Percentiles rank a stretch among this genome's conserved stretches.
phyloP scores from a whole-genome alignment of 306 rosid species.

The Corylus avellana region DNA sequence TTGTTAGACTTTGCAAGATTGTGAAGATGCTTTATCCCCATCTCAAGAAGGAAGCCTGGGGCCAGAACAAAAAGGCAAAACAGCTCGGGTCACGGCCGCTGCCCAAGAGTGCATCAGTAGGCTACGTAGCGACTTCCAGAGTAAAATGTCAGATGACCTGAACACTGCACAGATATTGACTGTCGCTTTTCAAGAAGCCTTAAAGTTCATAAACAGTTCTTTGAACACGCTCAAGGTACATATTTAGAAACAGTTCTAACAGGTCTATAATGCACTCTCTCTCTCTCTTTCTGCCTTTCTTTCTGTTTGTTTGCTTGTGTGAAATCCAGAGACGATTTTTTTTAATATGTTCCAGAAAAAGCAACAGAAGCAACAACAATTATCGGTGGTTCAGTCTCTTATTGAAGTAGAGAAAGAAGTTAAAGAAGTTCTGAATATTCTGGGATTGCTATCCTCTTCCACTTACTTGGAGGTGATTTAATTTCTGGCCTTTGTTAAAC shows the following conservation, averaged over 20 bases:
- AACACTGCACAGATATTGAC: slow-evolving; percentile 86
- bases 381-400: slow-evolving; percentile 60
- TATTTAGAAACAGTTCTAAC: slow-evolving; percentile 9
- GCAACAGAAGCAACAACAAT: slow-evolving; percentile 55
- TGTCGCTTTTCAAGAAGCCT: slow-evolving; percentile 80
- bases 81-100: slow-evolving; percentile 44
- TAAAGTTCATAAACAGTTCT: slow-evolving; percentile 69
- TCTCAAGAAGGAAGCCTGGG: slow-evolving; percentile 50
- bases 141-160: slow-evolving; percentile 91
- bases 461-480: slow-evolving; percentile 66
- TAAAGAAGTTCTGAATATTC: slow-evolving; percentile 45
- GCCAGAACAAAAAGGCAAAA: slow-evolving; percentile 44
- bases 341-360: slow-evolving; percentile 57
- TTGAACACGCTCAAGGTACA: slow-evolving; percentile 73
- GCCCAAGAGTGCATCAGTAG: slow-evolving; percentile 68
- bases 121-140: slow-evolving; percentile 62
- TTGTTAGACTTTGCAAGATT: slow-evolving; percentile 86
- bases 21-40: slow-evolving; percentile 61
- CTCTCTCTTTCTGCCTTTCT: background rate
- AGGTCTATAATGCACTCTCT: background rate
- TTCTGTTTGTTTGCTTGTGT: background rate
- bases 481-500: slow-evolving; percentile 1
- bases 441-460: slow-evolving; percentile 63
- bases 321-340: slow-evolving; percentile 21
- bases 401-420: slow-evolving; percentile 61